Base-by-base conservation (phyloP, 2,329 filamentous ascomycete species). In the Ophiostoma himal-ulmi region DNA sequence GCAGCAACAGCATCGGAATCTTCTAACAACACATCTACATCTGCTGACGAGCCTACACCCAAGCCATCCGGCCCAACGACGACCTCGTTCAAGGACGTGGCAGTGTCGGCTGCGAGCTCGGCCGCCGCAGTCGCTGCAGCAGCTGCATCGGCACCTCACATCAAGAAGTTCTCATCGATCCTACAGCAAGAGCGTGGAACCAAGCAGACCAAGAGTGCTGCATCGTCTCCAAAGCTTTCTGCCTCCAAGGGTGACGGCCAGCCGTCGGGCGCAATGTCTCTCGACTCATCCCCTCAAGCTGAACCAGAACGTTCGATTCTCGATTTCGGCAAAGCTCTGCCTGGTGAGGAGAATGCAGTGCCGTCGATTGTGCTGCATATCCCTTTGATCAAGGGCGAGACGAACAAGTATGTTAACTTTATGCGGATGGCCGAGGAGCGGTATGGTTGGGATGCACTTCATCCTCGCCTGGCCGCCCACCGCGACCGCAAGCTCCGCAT, bases 361-460 rank as follows among this genome's bases (percentile, higher is more conserved):
- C 93, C 89, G 57, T 96, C 88, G 5, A 97, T 99, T 73, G 86
- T 96, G 69, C 85, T 99, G 22, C 89, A 91, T 70, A 89, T 99
- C 71, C 88, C 91, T 0, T 85, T 99, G 54, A 48, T 72, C 17
- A 87, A 90, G 5, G 92, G 93, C 57, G 89, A 92, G 75, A 90
- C 88, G 48, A 97, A 97, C 78, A 93, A 94, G 74, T 94, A 96
- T 72, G 88, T 99, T 80, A 98, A 98, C 79, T 97, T 98, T 74
- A 94, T 94, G 76, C 92, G 93, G 64, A 85, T 98, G 80, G 95
- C 96, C 13, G 93, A 97, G 79, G 93, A 96, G 73, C 91, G 90
- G 73, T 98, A 97, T 78, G 95, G 95, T 34, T 97, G 94, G 84
- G 93, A 96, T 73, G 95, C 94, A 0, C 84, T 98, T 48, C 94